Percentiles rank a stretch among this genome's conserved stretches.
Conservation (phyloP, 2,329 filamentous ascomycete genomes). For the Dactylellina leptospora region DNA sequence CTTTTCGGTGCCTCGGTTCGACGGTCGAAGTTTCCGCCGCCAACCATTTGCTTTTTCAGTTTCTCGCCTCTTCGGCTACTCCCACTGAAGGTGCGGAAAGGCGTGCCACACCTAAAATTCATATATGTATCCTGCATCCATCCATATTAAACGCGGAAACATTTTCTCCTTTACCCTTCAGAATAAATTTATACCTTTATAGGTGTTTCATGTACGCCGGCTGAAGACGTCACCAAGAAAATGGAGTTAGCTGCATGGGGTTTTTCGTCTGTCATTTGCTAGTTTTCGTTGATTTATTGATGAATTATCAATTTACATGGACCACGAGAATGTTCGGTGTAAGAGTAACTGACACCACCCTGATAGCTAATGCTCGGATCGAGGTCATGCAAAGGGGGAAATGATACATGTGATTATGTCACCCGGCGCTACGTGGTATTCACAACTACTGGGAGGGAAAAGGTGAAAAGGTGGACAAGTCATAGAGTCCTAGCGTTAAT, state of each 20-base stretch:
- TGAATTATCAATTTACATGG: slow-evolving; percentile 17
- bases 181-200: slow-evolving; percentile 27
- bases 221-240: slow-evolving; percentile 26
- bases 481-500: not conserved
- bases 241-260: not conserved
- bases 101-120: slow-evolving; percentile 45
- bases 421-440: slow-evolving; percentile 12
- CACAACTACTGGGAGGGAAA: too few species aligned
- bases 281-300: slow-evolving; percentile 3
- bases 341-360: too few species aligned
- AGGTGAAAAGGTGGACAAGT: too few species aligned
- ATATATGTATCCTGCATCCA: slow-evolving; percentile 24
- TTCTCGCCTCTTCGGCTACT: slow-evolving; percentile 32
- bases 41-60: slow-evolving; percentile 37
- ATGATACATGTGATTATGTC: slow-evolving; percentile 42
- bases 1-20: slow-evolving; percentile 51
- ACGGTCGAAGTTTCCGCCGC: slow-evolving; percentile 28
- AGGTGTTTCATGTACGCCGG: slow-evolving; percentile 25
- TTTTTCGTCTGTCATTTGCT: not conserved
- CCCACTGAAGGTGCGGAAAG: slow-evolving; percentile 26
- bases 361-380: not conserved
- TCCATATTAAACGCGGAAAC: slow-evolving; percentile 22
- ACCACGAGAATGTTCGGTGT: too few species aligned
- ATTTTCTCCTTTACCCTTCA: slow-evolving; percentile 12
- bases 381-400: too few species aligned